Conservation (phyloP, 192 early-diverging fungal species). For the Coemansia furcata region DNA sequence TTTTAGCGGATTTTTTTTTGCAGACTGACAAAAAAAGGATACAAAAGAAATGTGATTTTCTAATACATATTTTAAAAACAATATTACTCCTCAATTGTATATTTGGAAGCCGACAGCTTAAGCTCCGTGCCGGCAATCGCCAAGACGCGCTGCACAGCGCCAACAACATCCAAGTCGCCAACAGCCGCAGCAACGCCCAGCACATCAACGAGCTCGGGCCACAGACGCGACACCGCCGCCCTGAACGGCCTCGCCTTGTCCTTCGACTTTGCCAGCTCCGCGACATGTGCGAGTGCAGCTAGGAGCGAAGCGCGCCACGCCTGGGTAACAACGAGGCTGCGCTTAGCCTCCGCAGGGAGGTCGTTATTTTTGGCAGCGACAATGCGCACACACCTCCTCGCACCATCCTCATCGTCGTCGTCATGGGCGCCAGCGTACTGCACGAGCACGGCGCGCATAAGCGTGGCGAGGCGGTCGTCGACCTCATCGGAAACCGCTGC, state of each 20-base stretch:
- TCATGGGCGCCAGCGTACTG: conserved; percentile 21
- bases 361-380: not conserved
- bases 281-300: conserved; percentile 8
- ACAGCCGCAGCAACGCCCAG: conserved; percentile 37
- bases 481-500: conserved; percentile 55
- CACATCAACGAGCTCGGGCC: conserved; percentile 24
- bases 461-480: conserved; percentile 64
- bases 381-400: not conserved
- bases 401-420: not conserved
- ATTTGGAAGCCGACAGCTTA: not conserved
- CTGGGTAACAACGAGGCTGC: conserved; percentile 8
- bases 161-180: conserved; percentile 35
- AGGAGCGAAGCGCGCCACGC: conserved; percentile 32
- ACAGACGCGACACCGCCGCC: conserved; percentile 13
- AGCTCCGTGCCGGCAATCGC: conserved; percentile 20
- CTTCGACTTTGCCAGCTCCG: conserved; percentile 2
- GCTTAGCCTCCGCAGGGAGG: conserved; percentile 7
- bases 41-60: too few species aligned
- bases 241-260: conserved; percentile 6
- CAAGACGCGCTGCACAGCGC: conserved; percentile 27
- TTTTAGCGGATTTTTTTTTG: too few species aligned
- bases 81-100: not conserved
- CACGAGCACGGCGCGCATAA: conserved; percentile 23
- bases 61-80: not conserved
- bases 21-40: too few species aligned